These are phyloP conservation scores for Pichia sp. DNA, from an alignment of 1,139 yeast species.

Conservation along the genomic window DNA sequence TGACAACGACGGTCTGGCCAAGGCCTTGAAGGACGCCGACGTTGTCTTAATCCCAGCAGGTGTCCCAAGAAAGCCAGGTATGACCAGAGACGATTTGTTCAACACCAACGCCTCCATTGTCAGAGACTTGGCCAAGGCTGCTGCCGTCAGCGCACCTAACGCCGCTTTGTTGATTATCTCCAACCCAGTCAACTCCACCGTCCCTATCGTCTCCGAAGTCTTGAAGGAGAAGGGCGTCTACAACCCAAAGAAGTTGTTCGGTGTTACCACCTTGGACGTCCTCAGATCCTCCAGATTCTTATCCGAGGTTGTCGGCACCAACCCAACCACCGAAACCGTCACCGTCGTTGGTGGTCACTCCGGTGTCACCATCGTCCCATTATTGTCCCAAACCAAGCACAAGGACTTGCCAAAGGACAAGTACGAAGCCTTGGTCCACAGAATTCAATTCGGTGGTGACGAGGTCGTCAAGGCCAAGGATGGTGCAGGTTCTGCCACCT, in stretches of 20 bases:
- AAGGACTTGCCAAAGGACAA: constrained; percentile 51
- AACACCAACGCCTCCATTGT: constrained; percentile 96
- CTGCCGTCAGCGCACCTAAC: constrained; percentile 81
- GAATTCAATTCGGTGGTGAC: constrained; percentile 98
- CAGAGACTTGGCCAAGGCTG: constrained; percentile 84
- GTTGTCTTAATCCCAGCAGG: constrained; percentile 97
- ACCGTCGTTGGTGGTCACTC: constrained; percentile 97
- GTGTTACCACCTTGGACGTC: constrained; percentile 95
- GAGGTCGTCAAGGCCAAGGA: constrained; percentile 98
- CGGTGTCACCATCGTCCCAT: constrained; percentile 96
- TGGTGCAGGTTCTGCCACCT: constrained; percentile 98
- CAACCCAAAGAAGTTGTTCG: constrained; percentile 89
- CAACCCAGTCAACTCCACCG: constrained; percentile 98
- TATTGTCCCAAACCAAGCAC: constrained; percentile 70
- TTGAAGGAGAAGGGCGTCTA: constrained; percentile 80
- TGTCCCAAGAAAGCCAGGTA: constrained; percentile 99
- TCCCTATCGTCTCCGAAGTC: constrained; percentile 95
- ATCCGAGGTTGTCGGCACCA: constrained; percentile 54
- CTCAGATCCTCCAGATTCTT: constrained; percentile 92
- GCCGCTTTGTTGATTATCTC: constrained; percentile 87
- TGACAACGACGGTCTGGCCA: constrained; percentile 75
- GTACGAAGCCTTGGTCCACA: constrained; percentile 69
- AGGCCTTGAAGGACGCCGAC: constrained; percentile 75
- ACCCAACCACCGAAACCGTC: constrained; percentile 70
- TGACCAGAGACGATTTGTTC: constrained; percentile 97